Base-by-base conservation (phyloP, 768 basidiomycete genomes). In the Boletellus sp. region DNA sequence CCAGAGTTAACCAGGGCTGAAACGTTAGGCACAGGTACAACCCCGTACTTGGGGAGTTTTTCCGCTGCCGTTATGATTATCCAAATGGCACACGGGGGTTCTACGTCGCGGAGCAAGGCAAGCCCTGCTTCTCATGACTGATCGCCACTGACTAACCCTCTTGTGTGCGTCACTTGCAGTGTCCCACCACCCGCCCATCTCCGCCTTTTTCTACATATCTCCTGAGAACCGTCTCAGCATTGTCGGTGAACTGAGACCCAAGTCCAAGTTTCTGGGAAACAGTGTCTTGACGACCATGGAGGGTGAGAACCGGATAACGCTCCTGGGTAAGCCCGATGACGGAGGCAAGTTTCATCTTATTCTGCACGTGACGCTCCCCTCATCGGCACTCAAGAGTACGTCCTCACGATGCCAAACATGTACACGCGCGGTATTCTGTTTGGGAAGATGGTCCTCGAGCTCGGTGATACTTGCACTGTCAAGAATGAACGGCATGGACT, bases 361-460 rank as follows among this genome's bases (percentile, higher is more conserved):
- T 44, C 17, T 2, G 22, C 52, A 50, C 46, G 40, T 46, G 45
- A 36, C 41, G 41, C 32, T 28, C 35, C 16, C 2, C 47, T 53
- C 38, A 53, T 28, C 48, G 6, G 23, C 42, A 0, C 34, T 49
- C 72, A 86, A 28, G 90, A 89, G 55, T 94, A 94, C 66, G 78
- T 87, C 51, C 83, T 93, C 58, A 85, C 90, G 51, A 96, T 99
- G 94, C 96, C 96, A 26, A 98, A 97, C 74, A 96, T 97, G 87
- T 95, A 91, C 64, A 90, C 87, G 41, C 78, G 90, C 33, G 90
- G 90, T 8, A 90, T 91, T 57, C 70, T 91, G 37, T 92, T 89
- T 68, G 89, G 88, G 10, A 91, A 90, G 77, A 95, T 99, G 94
- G 87, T 97, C 23, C 75, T 95, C 45, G 96, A 99, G 72, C 76